These are phyloP conservation scores for Paracoccidioides lutzii DNA, from an alignment of 2,329 filamentous ascomycete genomes.

Conservation along the genomic window DNA sequence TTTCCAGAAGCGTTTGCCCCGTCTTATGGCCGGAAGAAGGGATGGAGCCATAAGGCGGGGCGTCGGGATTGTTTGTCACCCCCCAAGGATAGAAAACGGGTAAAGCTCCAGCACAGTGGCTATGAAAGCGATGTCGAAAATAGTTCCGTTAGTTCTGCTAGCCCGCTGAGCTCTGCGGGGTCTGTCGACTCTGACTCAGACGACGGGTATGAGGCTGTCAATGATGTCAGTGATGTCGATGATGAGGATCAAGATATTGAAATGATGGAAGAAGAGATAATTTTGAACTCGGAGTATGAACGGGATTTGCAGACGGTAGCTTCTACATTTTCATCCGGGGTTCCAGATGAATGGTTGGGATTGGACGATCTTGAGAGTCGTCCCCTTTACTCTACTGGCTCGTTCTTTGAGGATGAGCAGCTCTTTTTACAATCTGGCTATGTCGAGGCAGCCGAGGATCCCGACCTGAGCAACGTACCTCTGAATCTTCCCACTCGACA, in stretches of 20 bases:
- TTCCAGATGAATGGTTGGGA: conserved; percentile 39
- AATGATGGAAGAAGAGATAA: conserved; percentile 64
- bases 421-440: conserved; percentile 21
- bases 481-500: conserved; percentile 39
- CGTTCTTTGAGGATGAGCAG: conserved; percentile 33
- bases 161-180: conserved; percentile 7
- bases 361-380: conserved; percentile 35
- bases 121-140: conserved; percentile 5
- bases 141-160: conserved; percentile 9
- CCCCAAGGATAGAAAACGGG: conserved; percentile 23
- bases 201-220: conserved; percentile 57
- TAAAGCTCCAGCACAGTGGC: conserved; percentile 13
- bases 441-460: conserved; percentile 28
- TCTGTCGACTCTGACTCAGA: conserved; percentile 14
- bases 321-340: conserved; percentile 13
- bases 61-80: conserved; percentile 18
- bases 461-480: conserved; percentile 24
- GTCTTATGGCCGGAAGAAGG: conserved; percentile 28
- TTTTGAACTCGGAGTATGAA: conserved; percentile 39
- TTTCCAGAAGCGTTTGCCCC: conserved; percentile 28
- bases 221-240: conserved; percentile 67
- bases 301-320: conserved; percentile 13
- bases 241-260: conserved; percentile 69
- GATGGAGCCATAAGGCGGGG: conserved; percentile 29
- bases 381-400: conserved; percentile 26